phyloP scores from a whole-genome alignment of 2,329 filamentous ascomycete species.

The Cordyceps cateniannulata region DNA sequence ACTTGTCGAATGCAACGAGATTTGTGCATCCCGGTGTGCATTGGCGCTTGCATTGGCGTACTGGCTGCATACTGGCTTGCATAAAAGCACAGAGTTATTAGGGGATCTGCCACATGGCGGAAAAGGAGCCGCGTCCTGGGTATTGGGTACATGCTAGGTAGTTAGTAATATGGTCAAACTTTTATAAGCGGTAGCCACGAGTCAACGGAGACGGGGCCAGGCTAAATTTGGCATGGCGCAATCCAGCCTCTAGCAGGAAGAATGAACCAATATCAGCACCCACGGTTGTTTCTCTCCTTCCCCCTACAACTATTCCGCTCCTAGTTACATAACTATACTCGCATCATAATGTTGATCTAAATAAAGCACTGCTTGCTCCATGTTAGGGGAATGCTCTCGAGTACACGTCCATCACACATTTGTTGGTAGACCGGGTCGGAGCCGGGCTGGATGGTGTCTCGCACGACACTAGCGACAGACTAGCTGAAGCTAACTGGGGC shows the following conservation, averaged over 20 bases:
- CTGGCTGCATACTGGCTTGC: not conserved
- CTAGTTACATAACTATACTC: not conserved
- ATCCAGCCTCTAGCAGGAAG: not conserved
- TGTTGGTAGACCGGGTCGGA: not conserved
- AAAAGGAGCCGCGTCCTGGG: not conserved
- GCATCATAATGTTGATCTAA: too few relatives aligned
- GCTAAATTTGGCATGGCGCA: conserved; percentile 2
- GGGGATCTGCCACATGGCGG: not conserved
- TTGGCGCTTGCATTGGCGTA: not conserved
- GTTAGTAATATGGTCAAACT: not conserved
- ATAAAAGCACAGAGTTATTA: not conserved
- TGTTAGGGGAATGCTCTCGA: not conserved
- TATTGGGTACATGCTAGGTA: not conserved
- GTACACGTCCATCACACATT: not conserved
- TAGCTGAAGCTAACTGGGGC: not conserved
- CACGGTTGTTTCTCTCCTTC: not conserved
- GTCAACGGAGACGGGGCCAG: conserved; percentile 4
- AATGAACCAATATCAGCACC: not conserved
- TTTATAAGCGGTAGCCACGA: not conserved
- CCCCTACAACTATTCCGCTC: not conserved
- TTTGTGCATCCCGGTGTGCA: conserved; percentile 3
- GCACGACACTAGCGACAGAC: not conserved
- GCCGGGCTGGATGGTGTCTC: not conserved
- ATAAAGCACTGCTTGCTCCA: not conserved
- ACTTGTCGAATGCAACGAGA: not conserved